Evolutionary conservation across 495 filamentous ascomycete species (phyloP).

Genomic region (Aspergillus egyptiacus): DNA sequence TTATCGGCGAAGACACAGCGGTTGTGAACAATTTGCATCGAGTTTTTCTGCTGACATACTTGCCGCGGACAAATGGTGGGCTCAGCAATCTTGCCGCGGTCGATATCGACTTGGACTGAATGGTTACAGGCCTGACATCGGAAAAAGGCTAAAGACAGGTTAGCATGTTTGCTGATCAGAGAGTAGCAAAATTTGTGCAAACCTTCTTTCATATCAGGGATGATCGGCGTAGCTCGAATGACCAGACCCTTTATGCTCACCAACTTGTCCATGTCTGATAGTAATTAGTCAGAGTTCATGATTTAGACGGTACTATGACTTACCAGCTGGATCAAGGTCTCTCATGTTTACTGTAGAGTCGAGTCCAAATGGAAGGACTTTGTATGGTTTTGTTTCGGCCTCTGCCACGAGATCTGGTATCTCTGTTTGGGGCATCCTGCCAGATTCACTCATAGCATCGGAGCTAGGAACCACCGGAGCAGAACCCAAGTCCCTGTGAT

Average conservation of each 20-base stretch:
- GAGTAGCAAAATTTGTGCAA: conserved; percentile 15
- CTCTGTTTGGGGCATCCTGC: conserved; percentile 31
- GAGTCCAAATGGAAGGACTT: conserved; percentile 85
- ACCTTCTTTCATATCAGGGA: conserved; percentile 95
- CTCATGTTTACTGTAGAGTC: conserved; percentile 85
- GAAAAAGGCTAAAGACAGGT: conserved; percentile 66
- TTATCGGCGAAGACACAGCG: conserved; percentile 93
- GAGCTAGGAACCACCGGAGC: conserved; percentile 69
- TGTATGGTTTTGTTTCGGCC: conserved; percentile 68
- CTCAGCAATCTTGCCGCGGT: conserved; percentile 93
- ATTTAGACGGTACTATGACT: background rate
- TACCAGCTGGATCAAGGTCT: conserved; percentile 83
- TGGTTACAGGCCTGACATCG: conserved; percentile 88
- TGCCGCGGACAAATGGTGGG: conserved; percentile 82
- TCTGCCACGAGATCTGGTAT: conserved; percentile 57
- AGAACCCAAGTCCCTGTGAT: conserved; percentile 55
- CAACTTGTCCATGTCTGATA: conserved; percentile 85
- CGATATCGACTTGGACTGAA: conserved; percentile 82
- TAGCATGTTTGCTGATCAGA: background rate
- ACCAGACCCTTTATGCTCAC: conserved; percentile 94
- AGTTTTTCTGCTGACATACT: conserved; percentile 80
- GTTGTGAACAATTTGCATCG: conserved; percentile 98
- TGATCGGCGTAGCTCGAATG: conserved; percentile 91
- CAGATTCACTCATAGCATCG: conserved; percentile 50
- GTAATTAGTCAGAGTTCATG: conserved; percentile 13